A percentile compares a stretch with the other conserved stretches of the same genome.
Conservation (phyloP, 345 rosid genomes). For the Linum usitatissimum region DNA sequence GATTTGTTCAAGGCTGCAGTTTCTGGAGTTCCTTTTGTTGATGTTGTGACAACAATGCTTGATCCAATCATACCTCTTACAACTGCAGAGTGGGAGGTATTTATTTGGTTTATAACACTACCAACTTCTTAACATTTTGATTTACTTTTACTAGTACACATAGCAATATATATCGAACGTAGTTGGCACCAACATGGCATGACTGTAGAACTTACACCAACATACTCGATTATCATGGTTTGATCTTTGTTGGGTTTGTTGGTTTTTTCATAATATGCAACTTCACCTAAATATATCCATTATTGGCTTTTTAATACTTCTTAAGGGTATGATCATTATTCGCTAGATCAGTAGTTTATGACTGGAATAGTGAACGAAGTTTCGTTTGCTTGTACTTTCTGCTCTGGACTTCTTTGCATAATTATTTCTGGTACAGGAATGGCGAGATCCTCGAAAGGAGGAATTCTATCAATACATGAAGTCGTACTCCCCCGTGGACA, state of each 20-base stretch:
- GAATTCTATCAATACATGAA: constrained; percentile 83
- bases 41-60: constrained; percentile 88
- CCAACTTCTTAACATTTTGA: neutral
- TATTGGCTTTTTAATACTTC: neutral
- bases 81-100: constrained; percentile 97
- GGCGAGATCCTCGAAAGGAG: constrained; percentile 95
- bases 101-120: neutral
- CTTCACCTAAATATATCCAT: too few relatives aligned
- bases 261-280: too few relatives aligned
- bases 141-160: neutral
- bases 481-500: constrained; percentile 92
- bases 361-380: neutral
- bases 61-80: constrained; percentile 95
- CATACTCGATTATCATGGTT: neutral
- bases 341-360: neutral
- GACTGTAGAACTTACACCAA: neutral
- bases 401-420: neutral
- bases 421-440: constrained; percentile 47
- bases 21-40: constrained; percentile 95
- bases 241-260: too few relatives aligned
- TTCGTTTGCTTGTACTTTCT: neutral
- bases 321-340: neutral
- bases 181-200: neutral
- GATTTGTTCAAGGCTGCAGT: constrained; percentile 83
- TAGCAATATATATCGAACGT: neutral